Evolutionary conservation across 2,329 filamentous ascomycete genomes (phyloP), one percentile per base, ranked within the genome.

Genomic region (Sporothrix luriei): DNA sequence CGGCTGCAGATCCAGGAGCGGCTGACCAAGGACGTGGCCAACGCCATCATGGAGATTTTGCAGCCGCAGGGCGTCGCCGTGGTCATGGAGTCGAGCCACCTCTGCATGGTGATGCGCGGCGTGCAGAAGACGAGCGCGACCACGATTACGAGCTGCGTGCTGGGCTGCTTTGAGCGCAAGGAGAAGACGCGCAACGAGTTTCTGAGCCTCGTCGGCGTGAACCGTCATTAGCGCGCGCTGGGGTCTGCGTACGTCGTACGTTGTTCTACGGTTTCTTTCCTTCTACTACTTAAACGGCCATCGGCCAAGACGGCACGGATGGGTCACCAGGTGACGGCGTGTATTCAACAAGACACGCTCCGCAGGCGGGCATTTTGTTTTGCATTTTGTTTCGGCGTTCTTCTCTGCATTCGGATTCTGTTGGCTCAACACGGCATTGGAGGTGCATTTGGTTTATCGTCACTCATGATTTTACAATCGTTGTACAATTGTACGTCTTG

Each of bases 51-150:
- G 78, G 94, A 98, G 77, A 90, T 98, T 14, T 85, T 99, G 62
- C 91, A 96, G 78, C 95, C 95, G 2, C 93, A 96, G 77, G 95
- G 95, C 61, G 94, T 99, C 1, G 94, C 92, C 24, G 95, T 99
- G 2, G 94, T 99, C 71, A 97, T 99, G 90, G 95, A 99, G 78
- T 96, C 92, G 16, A 94, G 89, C 76, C 95, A 99, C 81, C 83
- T 98, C 61, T 99, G 95, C 84, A 99, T 98, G 94, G 93, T 97
- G 19, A 98, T 97, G 94, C 88, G 95, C 61, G 95, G 95, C n/a
- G 94, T 99, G 11, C 88, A 97, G 78, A 97, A 99, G 84, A 93
- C 93, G 0, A 87, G 85, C 52, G 90, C 91, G 66, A 91, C 87
- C 21, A 98, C 95, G 7, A 95, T 96, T 49, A 99, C 95, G 21